Conservation (phyloP, 2,329 filamentous ascomycete species). For the Amylocarpus encephaloides region DNA sequence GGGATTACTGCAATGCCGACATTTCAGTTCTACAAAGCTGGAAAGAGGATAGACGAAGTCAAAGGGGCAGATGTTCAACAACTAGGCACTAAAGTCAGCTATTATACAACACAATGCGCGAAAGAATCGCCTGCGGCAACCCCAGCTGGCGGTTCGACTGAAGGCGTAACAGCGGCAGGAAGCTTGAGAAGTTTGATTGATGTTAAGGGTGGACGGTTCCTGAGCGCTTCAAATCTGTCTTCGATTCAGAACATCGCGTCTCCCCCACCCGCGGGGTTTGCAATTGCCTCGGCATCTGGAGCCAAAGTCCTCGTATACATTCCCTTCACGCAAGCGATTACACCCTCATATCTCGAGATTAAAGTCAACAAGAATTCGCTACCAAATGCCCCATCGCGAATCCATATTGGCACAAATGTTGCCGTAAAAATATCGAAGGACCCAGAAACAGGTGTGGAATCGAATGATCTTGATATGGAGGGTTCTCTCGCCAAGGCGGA, state of each 20-base stretch:
- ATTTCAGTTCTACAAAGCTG: conserved; percentile 81
- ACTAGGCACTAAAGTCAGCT: conserved; percentile 45
- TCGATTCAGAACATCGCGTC: conserved; percentile 23
- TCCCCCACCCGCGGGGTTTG: conserved; percentile 27
- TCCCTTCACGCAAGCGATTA: conserved; percentile 21
- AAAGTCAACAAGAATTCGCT: conserved; percentile 18
- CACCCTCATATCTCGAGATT: conserved; percentile 20
- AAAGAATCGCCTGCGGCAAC: conserved; percentile 12
- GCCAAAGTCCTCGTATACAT: conserved; percentile 23
- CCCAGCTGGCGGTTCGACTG: conserved; percentile 5
- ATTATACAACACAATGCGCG: conserved; percentile 19
- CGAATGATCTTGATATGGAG: conserved; percentile 25
- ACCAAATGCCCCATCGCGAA: conserved; percentile 21
- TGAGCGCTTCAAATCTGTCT: conserved; percentile 24
- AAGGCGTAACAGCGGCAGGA: conserved; percentile 2
- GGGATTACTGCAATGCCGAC: conserved; percentile 84
- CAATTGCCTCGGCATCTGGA: conserved; percentile 19
- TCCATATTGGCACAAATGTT: conserved; percentile 26
- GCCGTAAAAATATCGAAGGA: conserved; percentile 16
- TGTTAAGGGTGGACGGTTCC: conserved; percentile 14
- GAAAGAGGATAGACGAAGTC: conserved; percentile 65
- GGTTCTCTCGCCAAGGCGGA: conserved; percentile 22
- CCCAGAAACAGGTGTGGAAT: conserved; percentile 18
- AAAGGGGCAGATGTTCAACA: conserved; percentile 73
- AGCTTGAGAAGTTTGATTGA: conserved; percentile 26